Percentiles rank a stretch among this genome's conserved stretches.
Evolutionary conservation across 2,329 filamentous ascomycete species (phyloP).

Genomic region (Beauveria varroae): DNA sequence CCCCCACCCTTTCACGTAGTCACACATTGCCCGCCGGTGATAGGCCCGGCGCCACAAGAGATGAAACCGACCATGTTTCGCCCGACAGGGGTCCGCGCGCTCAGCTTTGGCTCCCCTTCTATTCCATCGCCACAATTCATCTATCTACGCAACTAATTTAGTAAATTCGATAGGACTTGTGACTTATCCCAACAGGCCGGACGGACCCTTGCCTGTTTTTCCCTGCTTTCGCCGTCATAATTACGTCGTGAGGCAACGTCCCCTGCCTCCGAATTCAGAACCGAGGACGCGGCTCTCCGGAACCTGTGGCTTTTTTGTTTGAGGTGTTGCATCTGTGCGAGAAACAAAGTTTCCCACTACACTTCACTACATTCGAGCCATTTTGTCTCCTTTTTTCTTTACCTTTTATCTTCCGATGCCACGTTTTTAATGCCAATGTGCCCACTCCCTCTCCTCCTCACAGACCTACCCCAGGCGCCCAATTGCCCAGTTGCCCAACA

Average conservation of each 20-base stretch:
- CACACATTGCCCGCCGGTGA: conserved; percentile 7
- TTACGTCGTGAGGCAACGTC: background rate
- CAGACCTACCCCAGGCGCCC: too few relatives aligned
- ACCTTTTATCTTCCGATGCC: background rate
- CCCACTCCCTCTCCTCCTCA: too few relatives aligned
- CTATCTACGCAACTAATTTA: background rate
- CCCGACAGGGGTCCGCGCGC: conserved; percentile 4
- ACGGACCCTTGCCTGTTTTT: background rate
- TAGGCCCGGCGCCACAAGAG: conserved; percentile 15
- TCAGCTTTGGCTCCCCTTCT: background rate
- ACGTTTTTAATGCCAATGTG: too few relatives aligned
- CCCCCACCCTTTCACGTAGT: background rate
- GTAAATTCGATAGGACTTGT: background rate
- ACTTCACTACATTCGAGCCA: background rate
- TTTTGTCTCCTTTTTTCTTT: too few relatives aligned
- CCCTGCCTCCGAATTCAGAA: background rate
- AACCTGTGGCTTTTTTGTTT: background rate
- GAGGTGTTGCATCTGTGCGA: conserved; percentile 1
- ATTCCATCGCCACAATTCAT: background rate
- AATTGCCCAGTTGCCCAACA: too few relatives aligned
- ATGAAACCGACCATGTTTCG: conserved; percentile 23
- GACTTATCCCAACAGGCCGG: background rate
- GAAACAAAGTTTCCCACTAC: background rate
- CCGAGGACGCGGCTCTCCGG: background rate
- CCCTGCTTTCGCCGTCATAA: background rate